Evolutionary conservation across 805 yeast genomes (phyloP).

Genomic region (Spathaspora passalidarum): DNA sequence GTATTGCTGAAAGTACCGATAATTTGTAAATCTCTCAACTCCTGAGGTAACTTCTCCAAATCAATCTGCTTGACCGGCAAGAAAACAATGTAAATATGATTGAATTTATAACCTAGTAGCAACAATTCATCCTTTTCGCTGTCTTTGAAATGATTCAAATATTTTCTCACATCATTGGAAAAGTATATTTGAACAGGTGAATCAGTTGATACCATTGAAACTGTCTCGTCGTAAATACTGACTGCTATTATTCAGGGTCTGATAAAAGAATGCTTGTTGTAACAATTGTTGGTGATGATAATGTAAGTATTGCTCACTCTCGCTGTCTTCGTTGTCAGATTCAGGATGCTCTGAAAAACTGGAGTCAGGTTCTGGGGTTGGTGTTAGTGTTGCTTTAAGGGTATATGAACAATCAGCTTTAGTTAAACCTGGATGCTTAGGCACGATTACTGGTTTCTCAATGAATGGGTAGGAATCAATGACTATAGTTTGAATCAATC

Average conservation of each 20-base stretch:
- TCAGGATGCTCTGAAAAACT: background rate
- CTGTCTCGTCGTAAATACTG: conserved; percentile 43
- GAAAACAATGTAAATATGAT: conserved; percentile 20
- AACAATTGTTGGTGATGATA: background rate
- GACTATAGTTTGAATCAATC: background rate
- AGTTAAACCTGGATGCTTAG: too few species aligned
- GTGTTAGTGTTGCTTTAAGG: background rate
- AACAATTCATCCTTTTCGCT: conserved; percentile 6
- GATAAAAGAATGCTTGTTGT: conserved; percentile 3
- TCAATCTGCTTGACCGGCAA: conserved; percentile 7
- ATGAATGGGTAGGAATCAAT: background rate
- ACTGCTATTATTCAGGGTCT: conserved; percentile 37
- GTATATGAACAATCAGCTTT: background rate
- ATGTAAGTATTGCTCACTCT: background rate
- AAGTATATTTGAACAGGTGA: conserved; percentile 22
- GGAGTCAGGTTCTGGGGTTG: background rate
- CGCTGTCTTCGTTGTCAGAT: background rate
- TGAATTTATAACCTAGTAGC: conserved; percentile 24
- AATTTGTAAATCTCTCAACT: conserved; percentile 11
- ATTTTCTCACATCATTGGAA: conserved; percentile 27
- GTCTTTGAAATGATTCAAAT: conserved; percentile 2
- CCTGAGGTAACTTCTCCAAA: conserved; percentile 6
- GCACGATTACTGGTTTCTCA: background rate
- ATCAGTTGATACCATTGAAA: conserved; percentile 23
- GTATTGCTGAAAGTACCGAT: conserved; percentile 16